Evolutionary conservation across 2,329 filamentous ascomycete genomes (phyloP), one percentile per base, ranked within the genome.

Genomic region (Coleophoma eucalyptorum): DNA sequence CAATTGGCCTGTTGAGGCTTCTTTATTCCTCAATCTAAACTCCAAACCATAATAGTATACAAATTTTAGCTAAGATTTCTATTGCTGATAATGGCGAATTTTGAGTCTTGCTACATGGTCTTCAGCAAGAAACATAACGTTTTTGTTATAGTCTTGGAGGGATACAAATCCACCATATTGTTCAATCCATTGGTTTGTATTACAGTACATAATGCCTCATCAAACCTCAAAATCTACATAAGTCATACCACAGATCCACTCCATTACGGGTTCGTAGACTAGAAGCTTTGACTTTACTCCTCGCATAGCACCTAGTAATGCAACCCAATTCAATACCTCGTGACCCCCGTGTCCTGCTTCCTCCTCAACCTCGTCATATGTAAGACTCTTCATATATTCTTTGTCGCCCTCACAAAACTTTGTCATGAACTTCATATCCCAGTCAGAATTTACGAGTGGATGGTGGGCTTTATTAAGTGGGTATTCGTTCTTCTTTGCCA

Each of bases 341-440:
- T 51, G 44, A 13, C 49, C 49, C 16, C 44, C 49, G 35, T 51
- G 33, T 4, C 77, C 79, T 2, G 81, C 69, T 64, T 83, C 80
- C 67, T 83, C 80, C 52, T 76, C 54, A 8, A 84, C 78, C 67
- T 84, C 80, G 56, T 70, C 73, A 44, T 51, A 51, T n/a, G 44
- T 51, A 43, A 51, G 35, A 8, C 4, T 35, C 21, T 37, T 48
- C 49, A 51, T 48, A 15, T 21, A 51, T 37, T 33, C 15, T 8
- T 26, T 51, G 43, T 65, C 56, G 5, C 62, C 59, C 1, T 35
- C 49, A 32, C 56, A 58, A 26, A 59, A 55, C 13, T 58, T 51
- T 10, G 62, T 50, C 41, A 65, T 53, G 49, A 65, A 65, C 50
- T 55, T 57, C 20, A 53, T 46, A 35, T 65, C 63, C 62, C 61